Evolutionary conservation across 2,329 filamentous ascomycete genomes (phyloP), one percentile per base, ranked within the genome.

Genomic region (Fusarium algeriense): DNA sequence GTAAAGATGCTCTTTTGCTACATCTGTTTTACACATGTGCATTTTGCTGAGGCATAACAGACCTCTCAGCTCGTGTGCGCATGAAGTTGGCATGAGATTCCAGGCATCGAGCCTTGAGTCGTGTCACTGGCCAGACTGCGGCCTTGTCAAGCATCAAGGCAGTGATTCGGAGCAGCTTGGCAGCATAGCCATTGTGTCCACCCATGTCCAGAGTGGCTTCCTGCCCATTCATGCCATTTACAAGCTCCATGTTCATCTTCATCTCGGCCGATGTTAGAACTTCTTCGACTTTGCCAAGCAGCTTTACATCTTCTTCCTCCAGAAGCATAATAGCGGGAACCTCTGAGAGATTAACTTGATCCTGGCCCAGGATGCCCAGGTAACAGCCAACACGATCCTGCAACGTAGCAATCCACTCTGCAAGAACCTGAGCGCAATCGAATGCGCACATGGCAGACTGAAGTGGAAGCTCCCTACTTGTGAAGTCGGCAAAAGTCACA

Each of bases 381-480:
- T 96, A 97, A 7, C 90, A 90, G 0, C 95, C 95, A n/a, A 98
- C 92, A 12, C 96, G 92, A 77, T 98, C 95, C 80, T 99, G 96
- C 6, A 98, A 89, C 3, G 94, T 96, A 8, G 93, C 93, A 43
- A 96, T 89, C 95, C 95, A 99, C 81, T 98, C 95, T 1, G 94
- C 94, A 35, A 99, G 88, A 3, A 98, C 94, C 78, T 98, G 95
- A 5, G 93, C 92, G 77, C 95, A 98, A 78, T 98, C 95, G 76
- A 97, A 97, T 8, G 93, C 91, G 80, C 95, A 98, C 85, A 98
- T 91, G 2, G 94, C 93, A 17, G 93, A 94, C 78, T 97, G 95
- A 41, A 97, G 88, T 0, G 96, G 94, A 15, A 98, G 86, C 78
- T 98, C 94, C 46, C 93, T 88, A 57, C 92, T 94, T 2, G 91